These are phyloP conservation scores for Lactarius quietus DNA, from an alignment of 768 basidiomycete species.

Conservation along the genomic window DNA sequence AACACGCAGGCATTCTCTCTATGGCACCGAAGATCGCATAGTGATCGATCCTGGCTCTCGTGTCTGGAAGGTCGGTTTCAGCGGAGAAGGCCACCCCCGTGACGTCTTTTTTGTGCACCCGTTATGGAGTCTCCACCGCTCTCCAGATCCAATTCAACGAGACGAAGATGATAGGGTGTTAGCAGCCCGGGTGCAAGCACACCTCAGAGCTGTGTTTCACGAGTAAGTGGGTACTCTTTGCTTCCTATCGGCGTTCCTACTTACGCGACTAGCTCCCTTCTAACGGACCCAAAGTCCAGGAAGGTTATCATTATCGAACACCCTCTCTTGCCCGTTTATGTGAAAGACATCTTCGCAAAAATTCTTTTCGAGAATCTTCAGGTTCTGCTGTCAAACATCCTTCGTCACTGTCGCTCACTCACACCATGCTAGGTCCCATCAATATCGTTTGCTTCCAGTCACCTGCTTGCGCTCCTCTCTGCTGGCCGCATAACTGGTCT, in stretches of 20 bases:
- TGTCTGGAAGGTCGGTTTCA: slow-evolving; percentile 97
- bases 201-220: slow-evolving; percentile 76
- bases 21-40: slow-evolving; percentile 94
- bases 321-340: slow-evolving; percentile 76
- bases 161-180: slow-evolving; percentile 74
- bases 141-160: slow-evolving; percentile 50
- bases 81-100: slow-evolving; percentile 88
- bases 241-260: slow-evolving; percentile 26
- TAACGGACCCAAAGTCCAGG: slow-evolving; percentile 92
- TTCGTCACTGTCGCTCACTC: neutral
- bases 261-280: slow-evolving; percentile 59
- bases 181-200: slow-evolving; percentile 62
- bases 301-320: slow-evolving; percentile 94
- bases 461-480: slow-evolving; percentile 79
- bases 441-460: slow-evolving; percentile 88
- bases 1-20: slow-evolving; percentile 85
- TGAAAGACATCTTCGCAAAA: slow-evolving; percentile 85
- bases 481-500: slow-evolving; percentile 90
- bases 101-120: slow-evolving; percentile 69
- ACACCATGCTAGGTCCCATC: slow-evolving; percentile 80
- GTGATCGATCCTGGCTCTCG: slow-evolving; percentile 93
- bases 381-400: slow-evolving; percentile 39
- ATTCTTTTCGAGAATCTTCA: slow-evolving; percentile 89
- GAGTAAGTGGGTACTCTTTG: slow-evolving; percentile 51
- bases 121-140: slow-evolving; percentile 60